Evolutionary conservation across 192 early-diverging fungal species (phyloP).

Genomic region (Coemansia sp.): DNA sequence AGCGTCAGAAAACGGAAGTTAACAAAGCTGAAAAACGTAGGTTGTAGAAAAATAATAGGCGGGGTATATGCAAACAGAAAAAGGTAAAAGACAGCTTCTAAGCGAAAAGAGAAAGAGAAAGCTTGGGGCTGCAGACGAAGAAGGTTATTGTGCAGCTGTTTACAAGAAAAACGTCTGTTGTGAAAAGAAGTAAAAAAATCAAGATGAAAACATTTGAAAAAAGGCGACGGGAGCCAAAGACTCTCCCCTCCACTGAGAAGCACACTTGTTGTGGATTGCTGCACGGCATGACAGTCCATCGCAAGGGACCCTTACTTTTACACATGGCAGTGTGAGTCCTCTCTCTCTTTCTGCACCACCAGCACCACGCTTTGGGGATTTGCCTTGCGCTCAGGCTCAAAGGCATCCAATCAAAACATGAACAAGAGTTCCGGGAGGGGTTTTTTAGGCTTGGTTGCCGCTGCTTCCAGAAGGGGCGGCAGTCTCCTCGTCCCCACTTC

Average conservation of each 20-base stretch:
- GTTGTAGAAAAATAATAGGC: neutral
- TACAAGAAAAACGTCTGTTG: too few relatives aligned
- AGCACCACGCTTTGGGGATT: too few relatives aligned
- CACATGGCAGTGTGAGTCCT: too few relatives aligned
- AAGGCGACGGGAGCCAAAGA: too few relatives aligned
- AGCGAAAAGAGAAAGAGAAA: constrained; percentile 5
- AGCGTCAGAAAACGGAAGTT: neutral
- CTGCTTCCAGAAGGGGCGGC: neutral
- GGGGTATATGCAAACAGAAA: neutral
- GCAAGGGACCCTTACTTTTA: too few relatives aligned
- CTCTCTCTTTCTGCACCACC: too few relatives aligned
- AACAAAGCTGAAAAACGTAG: neutral
- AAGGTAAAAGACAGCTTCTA: too few relatives aligned
- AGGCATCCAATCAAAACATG: neutral
- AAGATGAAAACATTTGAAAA: neutral
- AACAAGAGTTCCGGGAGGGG: neutral
- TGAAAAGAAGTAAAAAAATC: neutral
- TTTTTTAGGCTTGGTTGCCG: neutral
- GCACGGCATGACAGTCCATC: too few relatives aligned
- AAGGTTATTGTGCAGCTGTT: too few relatives aligned
- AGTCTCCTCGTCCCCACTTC: neutral
- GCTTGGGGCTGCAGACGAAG: too few relatives aligned
- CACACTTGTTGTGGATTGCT: too few relatives aligned
- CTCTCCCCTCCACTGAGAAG: neutral
- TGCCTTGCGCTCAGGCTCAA: neutral